Percentiles rank a stretch among this genome's conserved stretches.
phyloP scores from a whole-genome alignment of 352 stramenopile species.

The Pythium sukuiense region DNA sequence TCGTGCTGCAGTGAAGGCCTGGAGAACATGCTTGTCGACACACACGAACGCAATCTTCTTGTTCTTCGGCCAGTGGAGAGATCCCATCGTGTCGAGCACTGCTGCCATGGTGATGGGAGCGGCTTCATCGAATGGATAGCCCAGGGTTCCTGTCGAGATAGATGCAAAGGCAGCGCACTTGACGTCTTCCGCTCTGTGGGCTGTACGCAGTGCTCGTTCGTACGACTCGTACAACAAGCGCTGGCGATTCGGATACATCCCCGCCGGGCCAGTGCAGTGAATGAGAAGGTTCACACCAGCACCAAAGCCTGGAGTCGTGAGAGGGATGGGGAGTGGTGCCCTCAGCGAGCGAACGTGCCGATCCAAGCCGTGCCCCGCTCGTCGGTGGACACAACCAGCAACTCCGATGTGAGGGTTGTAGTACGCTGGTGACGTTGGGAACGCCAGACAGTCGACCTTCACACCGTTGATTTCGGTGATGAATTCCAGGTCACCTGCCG shows the following conservation, averaged over 20 bases:
- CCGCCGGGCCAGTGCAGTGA: conserved; percentile 50
- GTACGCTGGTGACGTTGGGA: conserved; percentile 47
- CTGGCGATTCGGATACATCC: background rate
- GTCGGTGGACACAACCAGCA: conserved; percentile 46
- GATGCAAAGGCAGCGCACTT: conserved; percentile 50
- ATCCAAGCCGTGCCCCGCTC: conserved; percentile 38
- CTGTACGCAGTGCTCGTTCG: conserved; percentile 36
- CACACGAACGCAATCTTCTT: conserved; percentile 56
- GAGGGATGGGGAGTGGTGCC: background rate
- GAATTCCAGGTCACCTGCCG: conserved; percentile 43
- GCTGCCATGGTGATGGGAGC: conserved; percentile 40
- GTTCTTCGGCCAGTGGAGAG: conserved; percentile 26
- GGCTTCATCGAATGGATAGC: conserved; percentile 38
- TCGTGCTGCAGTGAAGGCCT: conserved; percentile 34
- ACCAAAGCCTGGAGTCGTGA: conserved; percentile 48
- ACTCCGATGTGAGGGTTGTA: conserved; percentile 45
- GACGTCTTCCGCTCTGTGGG: conserved; percentile 30
- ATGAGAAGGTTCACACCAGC: conserved; percentile 48
- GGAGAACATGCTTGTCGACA: conserved; percentile 39
- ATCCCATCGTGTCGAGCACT: conserved; percentile 45
- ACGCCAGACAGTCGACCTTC: conserved; percentile 59
- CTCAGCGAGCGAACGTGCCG: background rate
- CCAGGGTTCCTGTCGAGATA: conserved; percentile 48
- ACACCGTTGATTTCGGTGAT: conserved; percentile 32
- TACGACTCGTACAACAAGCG: conserved; percentile 56